Base-by-base conservation (phyloP, 2,329 filamentous ascomycete species). In the Lecanoromycetidae sp. region DNA sequence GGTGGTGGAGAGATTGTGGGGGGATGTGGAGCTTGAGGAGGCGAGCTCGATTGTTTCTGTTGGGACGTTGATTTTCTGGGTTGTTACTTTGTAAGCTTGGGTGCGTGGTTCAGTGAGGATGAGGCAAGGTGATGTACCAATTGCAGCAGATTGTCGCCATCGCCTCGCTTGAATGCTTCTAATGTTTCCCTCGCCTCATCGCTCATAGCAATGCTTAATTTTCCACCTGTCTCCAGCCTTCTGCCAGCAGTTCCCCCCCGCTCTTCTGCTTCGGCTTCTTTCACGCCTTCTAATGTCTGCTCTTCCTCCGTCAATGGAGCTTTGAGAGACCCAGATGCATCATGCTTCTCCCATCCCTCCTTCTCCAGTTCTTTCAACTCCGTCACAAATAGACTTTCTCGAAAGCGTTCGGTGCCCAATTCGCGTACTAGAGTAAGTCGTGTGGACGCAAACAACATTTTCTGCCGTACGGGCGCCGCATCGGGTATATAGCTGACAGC, bases 401-500 rank as follows among this genome's bases (percentile, higher is more conserved):
- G 57, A 60, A 82, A 81, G 52, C 77, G 71, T 62, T 81, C 77
- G 39, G 70, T 69, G 35, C 78, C 78, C 20, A 82, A 65, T 57
- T 80, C 77, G 4, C 77, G 65, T 13, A 72, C 67, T 12, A 82
- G 65, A 1, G 76, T 79, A 26, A 77, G 63, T 3, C 77, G 71
- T 30, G 78, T 80, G n/a, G 71, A 72, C 13, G 78, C 78, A 61
- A 80, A 80, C 27, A 82, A 71, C 60, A 76, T 82, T 63, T 82
- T 82, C 51, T 77, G 71, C 29, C 78, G 73, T 30, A 81, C 78
- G 0, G 75, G 75, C 4, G 78, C 77, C 37, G 76, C 66, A 50
- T 76, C 75, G 6, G 78, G 78, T 20, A 82, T 75, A 57, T 79
- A 81, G 30, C 78, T 80, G 25, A 81, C 61, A 2, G 76, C 76